Percentiles rank a stretch among this genome's conserved stretches.
These are phyloP conservation scores for Xylaria cubensis DNA, from an alignment of 495 filamentous ascomycete genomes.

Conservation along the genomic window DNA sequence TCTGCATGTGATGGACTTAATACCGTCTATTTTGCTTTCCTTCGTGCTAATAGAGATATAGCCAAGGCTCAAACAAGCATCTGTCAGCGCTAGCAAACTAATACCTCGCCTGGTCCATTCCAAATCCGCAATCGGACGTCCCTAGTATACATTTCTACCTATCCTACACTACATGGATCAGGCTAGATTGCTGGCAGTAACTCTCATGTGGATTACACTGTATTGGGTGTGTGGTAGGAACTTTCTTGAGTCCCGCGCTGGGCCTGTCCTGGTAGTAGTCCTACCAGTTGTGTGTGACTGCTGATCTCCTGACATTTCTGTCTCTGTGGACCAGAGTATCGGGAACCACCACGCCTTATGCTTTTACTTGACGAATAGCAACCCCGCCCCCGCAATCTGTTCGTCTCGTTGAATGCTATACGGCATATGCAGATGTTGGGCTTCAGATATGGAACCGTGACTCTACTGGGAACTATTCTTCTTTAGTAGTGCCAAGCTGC, in stretches of 20 bases:
- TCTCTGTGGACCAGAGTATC: conserved; percentile 13
- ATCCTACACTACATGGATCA: background rate
- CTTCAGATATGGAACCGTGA: background rate
- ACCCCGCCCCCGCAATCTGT: conserved; percentile 24
- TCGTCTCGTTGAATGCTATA: conserved; percentile 2
- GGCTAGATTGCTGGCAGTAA: background rate
- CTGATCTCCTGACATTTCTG: conserved; percentile 8
- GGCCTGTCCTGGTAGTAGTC: background rate
- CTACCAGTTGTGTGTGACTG: background rate
- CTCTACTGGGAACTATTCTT: background rate
- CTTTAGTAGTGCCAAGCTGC: background rate
- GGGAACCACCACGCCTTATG: background rate
- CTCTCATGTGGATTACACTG: conserved; percentile 5
- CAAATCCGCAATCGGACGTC: conserved; percentile 23
- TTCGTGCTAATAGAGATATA: background rate
- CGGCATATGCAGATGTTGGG: conserved; percentile 6
- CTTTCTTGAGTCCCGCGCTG: background rate
- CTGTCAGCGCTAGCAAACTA: conserved; percentile 25
- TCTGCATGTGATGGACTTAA: background rate
- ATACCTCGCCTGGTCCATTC: conserved; percentile 22
- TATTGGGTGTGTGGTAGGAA: background rate
- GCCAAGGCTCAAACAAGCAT: conserved; percentile 11
- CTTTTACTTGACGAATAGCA: conserved; percentile 10
- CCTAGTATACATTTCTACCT: conserved; percentile 12
- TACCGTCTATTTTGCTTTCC: background rate